These are phyloP conservation scores for Fraxinus angustifolia DNA, from an alignment of 305 asterid species.

Conservation along the genomic window DNA sequence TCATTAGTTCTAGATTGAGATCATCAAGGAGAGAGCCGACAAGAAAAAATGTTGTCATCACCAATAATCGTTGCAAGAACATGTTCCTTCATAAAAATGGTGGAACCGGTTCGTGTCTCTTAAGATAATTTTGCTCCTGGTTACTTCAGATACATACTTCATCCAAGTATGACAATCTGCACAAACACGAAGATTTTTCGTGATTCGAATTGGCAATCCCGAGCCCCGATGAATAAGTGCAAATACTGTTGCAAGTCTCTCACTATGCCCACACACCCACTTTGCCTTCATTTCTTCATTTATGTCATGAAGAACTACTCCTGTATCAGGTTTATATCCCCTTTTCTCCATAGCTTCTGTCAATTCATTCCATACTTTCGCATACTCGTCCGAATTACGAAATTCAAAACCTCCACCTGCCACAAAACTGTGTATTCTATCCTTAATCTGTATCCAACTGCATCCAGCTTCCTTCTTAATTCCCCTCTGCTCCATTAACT, in stretches of 20 bases:
- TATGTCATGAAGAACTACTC: slow-evolving; percentile 45
- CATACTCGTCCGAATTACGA: slow-evolving; percentile 41
- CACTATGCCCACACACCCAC: slow-evolving; percentile 57
- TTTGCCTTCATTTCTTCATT: slow-evolving; percentile 38
- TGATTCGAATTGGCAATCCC: slow-evolving; percentile 46
- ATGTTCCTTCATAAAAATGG: slow-evolving; percentile 43
- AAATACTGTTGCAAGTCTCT: slow-evolving; percentile 43
- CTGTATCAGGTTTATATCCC: slow-evolving; percentile 39
- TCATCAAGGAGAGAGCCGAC: background rate
- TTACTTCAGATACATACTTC: slow-evolving; percentile 36
- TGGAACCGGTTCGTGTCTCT: slow-evolving; percentile 55
- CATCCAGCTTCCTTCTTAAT: slow-evolving; percentile 44
- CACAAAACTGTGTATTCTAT: slow-evolving; percentile 34
- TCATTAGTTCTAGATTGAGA: background rate
- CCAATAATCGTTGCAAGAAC: slow-evolving; percentile 56
- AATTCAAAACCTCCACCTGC: slow-evolving; percentile 43
- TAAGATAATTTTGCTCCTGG: slow-evolving; percentile 33
- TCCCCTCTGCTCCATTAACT: slow-evolving; percentile 40
- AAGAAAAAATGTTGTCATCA: slow-evolving; percentile 22
- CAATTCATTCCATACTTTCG: slow-evolving; percentile 34
- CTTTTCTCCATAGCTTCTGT: slow-evolving; percentile 28
- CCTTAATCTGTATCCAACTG: slow-evolving; percentile 45
- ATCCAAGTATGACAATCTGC: slow-evolving; percentile 57
- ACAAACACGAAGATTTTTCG: slow-evolving; percentile 56
- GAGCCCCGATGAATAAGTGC: slow-evolving; percentile 34